These are phyloP conservation scores for Penicillium psychrofluorescens DNA, from an alignment of 495 filamentous ascomycete species.

Conservation along the genomic window DNA sequence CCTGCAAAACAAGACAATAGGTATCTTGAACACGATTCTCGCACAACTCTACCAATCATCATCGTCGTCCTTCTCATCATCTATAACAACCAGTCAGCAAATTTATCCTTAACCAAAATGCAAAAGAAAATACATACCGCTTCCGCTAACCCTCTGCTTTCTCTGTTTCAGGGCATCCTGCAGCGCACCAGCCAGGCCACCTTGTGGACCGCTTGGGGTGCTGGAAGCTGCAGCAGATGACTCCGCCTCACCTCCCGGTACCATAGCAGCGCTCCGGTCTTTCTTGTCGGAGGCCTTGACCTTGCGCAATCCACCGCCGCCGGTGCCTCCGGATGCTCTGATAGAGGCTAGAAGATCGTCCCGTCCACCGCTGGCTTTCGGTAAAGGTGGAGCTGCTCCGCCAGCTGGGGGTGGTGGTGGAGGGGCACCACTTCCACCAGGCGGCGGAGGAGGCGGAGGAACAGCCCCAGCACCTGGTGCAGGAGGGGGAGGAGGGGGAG, in stretches of 20 bases:
- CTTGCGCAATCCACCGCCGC: constrained; percentile 65
- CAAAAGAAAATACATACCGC: constrained; percentile 58
- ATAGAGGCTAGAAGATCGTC: constrained; percentile 76
- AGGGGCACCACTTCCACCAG: constrained; percentile 42
- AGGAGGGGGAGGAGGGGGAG: constrained; percentile 32
- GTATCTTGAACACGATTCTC: constrained; percentile 10
- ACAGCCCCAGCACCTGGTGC: constrained; percentile 30
- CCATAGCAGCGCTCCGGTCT: constrained; percentile 68
- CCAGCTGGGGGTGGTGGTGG: constrained; percentile 65
- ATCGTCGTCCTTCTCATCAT: constrained; percentile 71
- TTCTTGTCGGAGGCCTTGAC: constrained; percentile 69
- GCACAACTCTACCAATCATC: constrained; percentile 58
- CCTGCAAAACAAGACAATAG: constrained; percentile 9
- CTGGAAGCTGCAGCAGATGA: constrained; percentile 41
- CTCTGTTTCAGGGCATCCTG: constrained; percentile 68
- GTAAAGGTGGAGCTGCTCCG: constrained; percentile 51
- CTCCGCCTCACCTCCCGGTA: constrained; percentile 51
- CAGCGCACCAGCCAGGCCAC: constrained; percentile 73
- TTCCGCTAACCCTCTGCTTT: constrained; percentile 83
- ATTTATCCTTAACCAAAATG: neutral
- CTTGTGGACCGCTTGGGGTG: constrained; percentile 49
- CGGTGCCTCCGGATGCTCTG: constrained; percentile 64
- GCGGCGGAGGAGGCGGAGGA: constrained; percentile 43
- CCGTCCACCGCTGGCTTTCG: constrained; percentile 43
- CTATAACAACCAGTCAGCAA: constrained; percentile 34